These are phyloP conservation scores for Periconia sp. DNA, from an alignment of 2,329 filamentous ascomycete species.

Conservation along the genomic window DNA sequence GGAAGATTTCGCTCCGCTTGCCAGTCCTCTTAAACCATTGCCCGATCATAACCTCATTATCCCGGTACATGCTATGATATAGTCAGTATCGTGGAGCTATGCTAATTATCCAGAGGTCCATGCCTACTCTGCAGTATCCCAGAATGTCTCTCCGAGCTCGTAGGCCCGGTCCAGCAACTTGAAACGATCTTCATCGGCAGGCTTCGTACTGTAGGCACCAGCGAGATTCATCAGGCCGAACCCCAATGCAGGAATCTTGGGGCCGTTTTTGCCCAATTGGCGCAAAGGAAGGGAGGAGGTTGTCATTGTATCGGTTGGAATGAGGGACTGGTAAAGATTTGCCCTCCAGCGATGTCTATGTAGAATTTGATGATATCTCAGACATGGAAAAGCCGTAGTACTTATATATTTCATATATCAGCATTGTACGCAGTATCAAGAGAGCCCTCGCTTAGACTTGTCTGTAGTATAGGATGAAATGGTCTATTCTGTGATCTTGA, in stretches of 20 bases:
- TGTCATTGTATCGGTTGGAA: not conserved
- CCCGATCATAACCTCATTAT: conserved; percentile 27
- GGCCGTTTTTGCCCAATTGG: conserved; percentile 60
- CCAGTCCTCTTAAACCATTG: conserved; percentile 29
- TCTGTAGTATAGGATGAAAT: no score
- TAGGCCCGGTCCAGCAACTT: conserved; percentile 59
- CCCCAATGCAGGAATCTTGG: conserved; percentile 58
- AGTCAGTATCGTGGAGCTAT: no score
- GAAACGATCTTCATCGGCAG: conserved; percentile 58
- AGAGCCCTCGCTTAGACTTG: no score
- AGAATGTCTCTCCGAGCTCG: conserved; percentile 54
- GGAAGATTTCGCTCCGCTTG: conserved; percentile 15
- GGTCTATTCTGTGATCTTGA: no score
- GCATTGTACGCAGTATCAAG: no score
- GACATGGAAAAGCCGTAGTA: no score
- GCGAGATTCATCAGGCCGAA: conserved; percentile 61
- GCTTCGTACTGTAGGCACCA: conserved; percentile 55
- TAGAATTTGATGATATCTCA: no score
- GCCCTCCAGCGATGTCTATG: no score
- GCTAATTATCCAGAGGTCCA: no score
- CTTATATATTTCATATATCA: no score
- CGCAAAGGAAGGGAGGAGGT: conserved; percentile 43
- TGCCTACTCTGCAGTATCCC: conserved; percentile 9
- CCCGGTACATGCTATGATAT: conserved; percentile 21
- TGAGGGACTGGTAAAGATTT: not conserved